Evolutionary conservation across 352 stramenopile genomes (phyloP).

Genomic region (Phytophthora litchii): DNA sequence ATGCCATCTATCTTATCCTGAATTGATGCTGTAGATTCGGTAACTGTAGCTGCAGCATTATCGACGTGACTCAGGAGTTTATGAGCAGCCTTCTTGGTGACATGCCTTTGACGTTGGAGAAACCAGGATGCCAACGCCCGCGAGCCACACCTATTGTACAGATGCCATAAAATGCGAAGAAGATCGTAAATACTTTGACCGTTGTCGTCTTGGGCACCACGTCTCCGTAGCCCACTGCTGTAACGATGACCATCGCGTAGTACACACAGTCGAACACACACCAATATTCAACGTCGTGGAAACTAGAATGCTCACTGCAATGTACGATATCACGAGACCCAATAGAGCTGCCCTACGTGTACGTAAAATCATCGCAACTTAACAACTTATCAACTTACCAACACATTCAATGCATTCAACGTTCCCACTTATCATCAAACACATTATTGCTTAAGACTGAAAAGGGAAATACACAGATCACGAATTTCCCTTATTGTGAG

Average conservation of each 20-base stretch:
- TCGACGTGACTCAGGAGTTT: slow-evolving; percentile 57
- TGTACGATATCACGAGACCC: slow-evolving; percentile 61
- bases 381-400: too few relatives aligned
- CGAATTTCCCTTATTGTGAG: too few relatives aligned
- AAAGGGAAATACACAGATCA: too few relatives aligned
- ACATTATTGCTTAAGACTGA: too few relatives aligned
- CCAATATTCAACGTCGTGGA: slow-evolving; percentile 64
- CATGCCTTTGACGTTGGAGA: slow-evolving; percentile 53
- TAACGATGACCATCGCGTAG: slow-evolving; percentile 93
- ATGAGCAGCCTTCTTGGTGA: slow-evolving; percentile 64
- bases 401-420: too few relatives aligned
- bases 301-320: slow-evolving; percentile 63
- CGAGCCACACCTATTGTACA: slow-evolving; percentile 70
- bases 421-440: too few relatives aligned
- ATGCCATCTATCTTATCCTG: slow-evolving; percentile 32
- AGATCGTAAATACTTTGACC: slow-evolving; percentile 85
- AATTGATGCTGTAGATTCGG: slow-evolving; percentile 4
- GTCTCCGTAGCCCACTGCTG: slow-evolving; percentile 90
- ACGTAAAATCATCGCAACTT: too few relatives aligned
- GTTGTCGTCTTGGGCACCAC: slow-evolving; percentile 55
- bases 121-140: slow-evolving; percentile 60
- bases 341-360: too few relatives aligned
- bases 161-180: slow-evolving; percentile 86
- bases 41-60: slow-evolving; percentile 34
- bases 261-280: slow-evolving; percentile 87